Evolutionary conservation across 192 early-diverging fungal species (phyloP).

Genomic region (Podila epicladia): DNA sequence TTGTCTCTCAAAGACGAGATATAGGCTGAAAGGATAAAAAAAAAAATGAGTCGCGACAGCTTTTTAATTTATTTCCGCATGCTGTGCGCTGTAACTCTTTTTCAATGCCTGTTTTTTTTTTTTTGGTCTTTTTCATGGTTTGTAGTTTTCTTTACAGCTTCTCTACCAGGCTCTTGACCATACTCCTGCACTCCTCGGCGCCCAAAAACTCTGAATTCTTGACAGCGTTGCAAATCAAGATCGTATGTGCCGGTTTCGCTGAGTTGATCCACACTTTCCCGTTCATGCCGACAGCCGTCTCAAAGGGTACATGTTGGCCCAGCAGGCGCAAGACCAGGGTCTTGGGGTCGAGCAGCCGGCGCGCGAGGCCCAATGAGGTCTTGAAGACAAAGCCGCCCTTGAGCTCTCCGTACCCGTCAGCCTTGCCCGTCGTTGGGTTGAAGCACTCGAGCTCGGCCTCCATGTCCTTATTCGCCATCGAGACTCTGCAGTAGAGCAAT

Average conservation of each 20-base stretch:
- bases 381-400: conserved; percentile 81
- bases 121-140: background rate
- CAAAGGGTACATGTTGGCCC: conserved; percentile 80
- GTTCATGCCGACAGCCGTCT: conserved; percentile 92
- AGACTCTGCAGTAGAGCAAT: conserved; percentile 85
- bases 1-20: no score
- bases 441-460: conserved; percentile 96
- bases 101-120: no score
- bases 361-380: conserved; percentile 81
- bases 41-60: no score
- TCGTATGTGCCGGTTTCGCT: conserved; percentile 65
- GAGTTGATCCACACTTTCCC: conserved; percentile 94
- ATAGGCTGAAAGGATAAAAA: no score
- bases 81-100: no score
- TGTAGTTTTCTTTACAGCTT: conserved; percentile 8
- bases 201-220: conserved; percentile 76
- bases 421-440: conserved; percentile 80
- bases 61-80: no score
- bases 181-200: conserved; percentile 62
- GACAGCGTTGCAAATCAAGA: conserved; percentile 76
- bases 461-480: conserved; percentile 94
- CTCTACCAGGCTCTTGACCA: conserved; percentile 42
- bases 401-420: conserved; percentile 93
- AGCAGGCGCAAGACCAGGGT: conserved; percentile 77
- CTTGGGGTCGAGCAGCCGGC: conserved; percentile 73